Evolutionary conservation across 352 stramenopile species (phyloP).

Genomic region (Globisporangium uncinulatum): DNA sequence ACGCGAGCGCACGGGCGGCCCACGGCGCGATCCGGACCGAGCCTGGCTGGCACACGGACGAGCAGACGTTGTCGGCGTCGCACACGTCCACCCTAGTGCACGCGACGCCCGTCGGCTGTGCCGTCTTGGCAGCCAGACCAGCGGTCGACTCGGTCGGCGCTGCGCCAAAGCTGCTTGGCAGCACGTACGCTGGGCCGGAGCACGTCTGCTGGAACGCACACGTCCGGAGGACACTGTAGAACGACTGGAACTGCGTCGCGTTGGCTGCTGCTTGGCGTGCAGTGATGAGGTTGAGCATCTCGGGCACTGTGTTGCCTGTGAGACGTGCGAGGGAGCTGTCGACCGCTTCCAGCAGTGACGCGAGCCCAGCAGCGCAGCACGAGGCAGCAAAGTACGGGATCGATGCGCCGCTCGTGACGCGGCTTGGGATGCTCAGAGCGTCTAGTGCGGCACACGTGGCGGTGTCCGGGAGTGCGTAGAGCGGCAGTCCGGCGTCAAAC

Average conservation of each 20-base stretch:
- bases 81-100: slow-evolving; percentile 52
- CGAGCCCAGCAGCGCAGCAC: slow-evolving; percentile 35
- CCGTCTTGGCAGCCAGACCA: slow-evolving; percentile 18
- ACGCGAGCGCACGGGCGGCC: slow-evolving; percentile 46
- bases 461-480: slow-evolving; percentile 39
- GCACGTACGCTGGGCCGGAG: slow-evolving; percentile 28
- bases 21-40: slow-evolving; percentile 49
- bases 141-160: slow-evolving; percentile 16
- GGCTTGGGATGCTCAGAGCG: slow-evolving; percentile 27
- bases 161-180: slow-evolving; percentile 16
- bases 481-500: slow-evolving; percentile 33
- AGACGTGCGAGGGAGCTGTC: slow-evolving; percentile 37
- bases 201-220: slow-evolving; percentile 44
- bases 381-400: slow-evolving; percentile 41
- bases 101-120: slow-evolving; percentile 36
- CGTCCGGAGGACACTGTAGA: slow-evolving; percentile 30
- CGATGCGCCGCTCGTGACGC: slow-evolving; percentile 20
- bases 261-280: slow-evolving; percentile 20
- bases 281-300: slow-evolving; percentile 52
- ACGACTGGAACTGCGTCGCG: slow-evolving; percentile 25
- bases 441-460: slow-evolving; percentile 40
- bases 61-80: slow-evolving; percentile 56
- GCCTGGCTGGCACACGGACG: slow-evolving; percentile 53
- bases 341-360: slow-evolving; percentile 39
- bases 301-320: slow-evolving; percentile 37